phyloP scores from a whole-genome alignment of 225 moss, liverwort and hornwort species.

The Neckera pumila region DNA sequence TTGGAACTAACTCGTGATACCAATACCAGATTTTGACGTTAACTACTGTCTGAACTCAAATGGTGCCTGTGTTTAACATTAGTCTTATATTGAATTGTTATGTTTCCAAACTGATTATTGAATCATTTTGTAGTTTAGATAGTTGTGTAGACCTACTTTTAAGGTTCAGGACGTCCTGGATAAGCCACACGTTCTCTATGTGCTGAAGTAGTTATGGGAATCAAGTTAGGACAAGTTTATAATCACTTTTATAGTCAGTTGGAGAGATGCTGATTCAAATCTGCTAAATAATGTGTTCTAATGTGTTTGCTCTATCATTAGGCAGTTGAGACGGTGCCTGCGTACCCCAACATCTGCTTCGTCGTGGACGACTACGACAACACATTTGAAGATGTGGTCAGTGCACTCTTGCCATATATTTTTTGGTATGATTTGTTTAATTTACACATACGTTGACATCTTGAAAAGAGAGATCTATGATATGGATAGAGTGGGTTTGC shows the following conservation, averaged over 20 bases:
- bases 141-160: not conserved
- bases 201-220: not conserved
- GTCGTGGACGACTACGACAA: conserved; percentile 94
- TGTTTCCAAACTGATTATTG: not conserved
- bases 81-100: not conserved
- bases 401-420: not conserved
- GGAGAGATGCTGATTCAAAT: not conserved
- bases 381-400: conserved; percentile 97
- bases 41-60: not conserved
- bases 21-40: not conserved
- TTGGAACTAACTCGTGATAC: not conserved
- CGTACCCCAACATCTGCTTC: conserved; percentile 96
- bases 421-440: not conserved
- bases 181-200: not conserved
- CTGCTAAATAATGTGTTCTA: not conserved
- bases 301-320: conserved; percentile 18
- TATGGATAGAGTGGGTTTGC: not conserved
- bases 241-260: not conserved
- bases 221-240: not conserved
- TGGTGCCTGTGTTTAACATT: not conserved
- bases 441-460: not conserved
- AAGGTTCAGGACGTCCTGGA: not conserved
- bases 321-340: conserved; percentile 91
- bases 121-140: not conserved
- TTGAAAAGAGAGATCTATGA: not conserved